Evolutionary conservation across 2,329 filamentous ascomycete species (phyloP), one percentile per base, ranked within the genome.

Genomic region (Coleophoma eucalyptorum): DNA sequence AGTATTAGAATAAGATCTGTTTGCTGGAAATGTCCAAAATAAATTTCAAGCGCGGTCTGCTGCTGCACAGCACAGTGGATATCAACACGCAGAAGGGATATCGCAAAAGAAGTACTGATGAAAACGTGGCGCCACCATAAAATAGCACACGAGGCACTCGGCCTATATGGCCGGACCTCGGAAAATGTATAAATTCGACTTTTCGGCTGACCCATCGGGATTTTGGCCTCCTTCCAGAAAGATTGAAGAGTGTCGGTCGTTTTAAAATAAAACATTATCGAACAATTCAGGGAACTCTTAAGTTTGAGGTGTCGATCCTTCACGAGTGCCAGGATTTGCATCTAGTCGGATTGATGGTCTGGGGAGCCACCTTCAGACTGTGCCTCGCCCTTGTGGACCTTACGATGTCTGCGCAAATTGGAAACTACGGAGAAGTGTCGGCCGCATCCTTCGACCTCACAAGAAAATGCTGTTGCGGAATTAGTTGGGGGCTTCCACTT

Each of bases 341-440:
- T 46, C 42, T 65, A 82, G 52, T 83, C 80, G 1, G 81, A 84
- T 50, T 84, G 63, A 51, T 66, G 65, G 38, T 83, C 80, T 60
- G 85, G 81, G 5, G 81, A 85, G 26, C 81, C 82, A 21, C 80
- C 77, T 57, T 85, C 82, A 3, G 82, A 85, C 43, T 74, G 78
- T 10, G 77, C 71, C 46, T 90, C 87, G 62, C 86, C 85, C 72
- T 91, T 94, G 78, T 99, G 94, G 44, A 97, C 93, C 74, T 97
- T 97, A 67, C 90, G 88, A 73, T 99, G 94, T 63, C 94, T 82
- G 58, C 94, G 86, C 50, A 97, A 76, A 69, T 99, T 99, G 42
- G 92, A 97, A 19, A 97, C 94, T 21, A 97, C 94, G 1, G 93
- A 97, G 71, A 99, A 97, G 65, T 96, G 90, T 62, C 94, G 86